phyloP scores from a whole-genome alignment of 164 flowering plant species.

The Annona cherimola region DNA sequence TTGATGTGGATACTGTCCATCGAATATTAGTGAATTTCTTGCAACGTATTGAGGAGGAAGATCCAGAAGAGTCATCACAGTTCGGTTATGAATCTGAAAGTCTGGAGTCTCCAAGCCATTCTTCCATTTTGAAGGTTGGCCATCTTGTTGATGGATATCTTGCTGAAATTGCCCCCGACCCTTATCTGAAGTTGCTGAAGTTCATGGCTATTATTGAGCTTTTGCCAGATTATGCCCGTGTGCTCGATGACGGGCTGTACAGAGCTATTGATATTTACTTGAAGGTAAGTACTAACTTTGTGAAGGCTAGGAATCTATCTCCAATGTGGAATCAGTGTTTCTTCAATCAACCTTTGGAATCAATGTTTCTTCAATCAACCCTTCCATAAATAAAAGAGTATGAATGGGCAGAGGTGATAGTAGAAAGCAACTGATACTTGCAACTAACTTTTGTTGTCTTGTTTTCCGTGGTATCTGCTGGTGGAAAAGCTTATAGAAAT shows the following conservation, averaged over 20 bases:
- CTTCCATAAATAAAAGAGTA: too few species aligned
- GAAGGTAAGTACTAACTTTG: constrained; percentile 37
- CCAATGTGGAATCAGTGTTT: too few species aligned
- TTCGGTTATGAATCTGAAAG: constrained; percentile 61
- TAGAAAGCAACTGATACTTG: too few species aligned
- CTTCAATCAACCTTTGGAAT: too few species aligned
- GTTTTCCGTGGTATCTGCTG: too few species aligned
- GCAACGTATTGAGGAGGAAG: constrained; percentile 59
- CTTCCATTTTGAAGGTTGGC: constrained; percentile 55
- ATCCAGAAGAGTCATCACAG: constrained; percentile 27
- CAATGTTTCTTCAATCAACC: too few species aligned
- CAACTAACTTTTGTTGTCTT: too few species aligned
- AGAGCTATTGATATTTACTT: constrained; percentile 70
- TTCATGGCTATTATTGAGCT: constrained; percentile 54
- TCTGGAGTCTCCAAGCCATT: constrained; percentile 45
- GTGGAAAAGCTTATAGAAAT: too few species aligned
- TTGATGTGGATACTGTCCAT: constrained; percentile 59
- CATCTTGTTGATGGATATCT: constrained; percentile 57
- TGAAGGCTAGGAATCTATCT: too few species aligned
- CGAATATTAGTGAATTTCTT: constrained; percentile 56
- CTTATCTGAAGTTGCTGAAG: constrained; percentile 44
- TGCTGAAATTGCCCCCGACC: constrained; percentile 86
- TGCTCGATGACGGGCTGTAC: constrained; percentile 69
- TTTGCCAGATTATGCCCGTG: constrained; percentile 75
- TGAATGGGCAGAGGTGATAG: too few species aligned